Evolutionary conservation across 305 asterid genomes (phyloP).

Genomic region (Fraxinus baroniana): DNA sequence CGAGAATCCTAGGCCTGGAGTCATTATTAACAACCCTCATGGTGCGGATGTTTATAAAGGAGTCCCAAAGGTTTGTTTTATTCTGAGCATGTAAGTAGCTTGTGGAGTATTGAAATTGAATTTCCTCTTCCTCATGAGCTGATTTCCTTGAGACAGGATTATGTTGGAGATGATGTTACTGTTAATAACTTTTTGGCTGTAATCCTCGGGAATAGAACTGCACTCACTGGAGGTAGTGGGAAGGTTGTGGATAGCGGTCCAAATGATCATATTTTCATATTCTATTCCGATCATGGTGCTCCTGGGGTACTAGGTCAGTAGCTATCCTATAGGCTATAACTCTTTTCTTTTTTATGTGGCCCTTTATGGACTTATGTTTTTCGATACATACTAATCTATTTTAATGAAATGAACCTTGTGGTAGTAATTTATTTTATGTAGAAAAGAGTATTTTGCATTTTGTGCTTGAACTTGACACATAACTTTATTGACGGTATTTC

Average conservation of each 20-base stretch:
- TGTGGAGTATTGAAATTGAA: slow-evolving; percentile 16
- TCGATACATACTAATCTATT: neutral
- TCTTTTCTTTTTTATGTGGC: neutral
- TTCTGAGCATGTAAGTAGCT: neutral
- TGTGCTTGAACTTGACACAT: neutral
- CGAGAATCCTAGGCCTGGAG: slow-evolving; percentile 88
- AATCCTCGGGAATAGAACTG: slow-evolving; percentile 78
- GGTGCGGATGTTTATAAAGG: slow-evolving; percentile 88
- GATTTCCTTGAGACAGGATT: slow-evolving; percentile 59
- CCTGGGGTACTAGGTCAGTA: slow-evolving; percentile 89
- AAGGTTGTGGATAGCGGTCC: slow-evolving; percentile 92
- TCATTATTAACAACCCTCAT: slow-evolving; percentile 77
- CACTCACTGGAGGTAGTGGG: slow-evolving; percentile 84
- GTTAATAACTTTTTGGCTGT: slow-evolving; percentile 69
- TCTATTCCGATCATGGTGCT: slow-evolving; percentile 93
- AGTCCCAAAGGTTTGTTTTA: slow-evolving; percentile 78
- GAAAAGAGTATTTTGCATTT: slow-evolving; percentile 1
- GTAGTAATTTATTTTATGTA: neutral
- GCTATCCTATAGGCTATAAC: neutral
- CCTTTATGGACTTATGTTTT: neutral
- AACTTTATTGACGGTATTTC: neutral
- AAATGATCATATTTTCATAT: slow-evolving; percentile 80
- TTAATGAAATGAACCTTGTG: neutral
- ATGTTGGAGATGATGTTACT: slow-evolving; percentile 67
- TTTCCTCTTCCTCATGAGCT: slow-evolving; percentile 23